Conservation (phyloP, 257 asterid genomes). For the Primulina huaijiensis region DNA sequence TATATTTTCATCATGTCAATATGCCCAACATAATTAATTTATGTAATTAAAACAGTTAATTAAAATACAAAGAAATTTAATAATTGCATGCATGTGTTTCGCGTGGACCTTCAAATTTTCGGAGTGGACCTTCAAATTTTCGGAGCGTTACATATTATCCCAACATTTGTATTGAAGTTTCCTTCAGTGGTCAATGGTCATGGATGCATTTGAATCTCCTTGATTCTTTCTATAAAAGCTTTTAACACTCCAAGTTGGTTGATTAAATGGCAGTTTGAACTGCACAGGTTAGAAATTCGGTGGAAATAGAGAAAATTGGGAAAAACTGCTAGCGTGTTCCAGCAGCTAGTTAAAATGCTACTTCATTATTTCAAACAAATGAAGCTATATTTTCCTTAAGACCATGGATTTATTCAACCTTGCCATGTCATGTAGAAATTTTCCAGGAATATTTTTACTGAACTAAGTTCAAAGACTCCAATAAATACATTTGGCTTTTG, state of each 20-base stretch:
- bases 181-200: neutral
- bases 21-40: too few species aligned
- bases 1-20: too few species aligned
- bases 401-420: neutral
- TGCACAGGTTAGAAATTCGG: neutral
- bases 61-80: too few species aligned
- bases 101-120: too few species aligned
- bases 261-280: neutral
- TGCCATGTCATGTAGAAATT: too few species aligned
- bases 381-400: neutral
- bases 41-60: too few species aligned
- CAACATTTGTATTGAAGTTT: neutral
- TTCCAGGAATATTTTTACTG: neutral
- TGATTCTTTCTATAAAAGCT: neutral
- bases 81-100: too few species aligned
- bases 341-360: neutral
- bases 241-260: neutral
- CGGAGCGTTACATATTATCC: too few species aligned
- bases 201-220: neutral
- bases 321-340: neutral
- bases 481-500: neutral
- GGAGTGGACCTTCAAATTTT: too few species aligned
- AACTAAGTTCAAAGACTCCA: neutral
- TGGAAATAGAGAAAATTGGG: neutral
- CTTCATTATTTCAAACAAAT: neutral